Evolutionary conservation across 169 alveolate species (phyloP), one percentile per base, ranked within the genome.

Genomic region (Cardiosporidium cionae): DNA sequence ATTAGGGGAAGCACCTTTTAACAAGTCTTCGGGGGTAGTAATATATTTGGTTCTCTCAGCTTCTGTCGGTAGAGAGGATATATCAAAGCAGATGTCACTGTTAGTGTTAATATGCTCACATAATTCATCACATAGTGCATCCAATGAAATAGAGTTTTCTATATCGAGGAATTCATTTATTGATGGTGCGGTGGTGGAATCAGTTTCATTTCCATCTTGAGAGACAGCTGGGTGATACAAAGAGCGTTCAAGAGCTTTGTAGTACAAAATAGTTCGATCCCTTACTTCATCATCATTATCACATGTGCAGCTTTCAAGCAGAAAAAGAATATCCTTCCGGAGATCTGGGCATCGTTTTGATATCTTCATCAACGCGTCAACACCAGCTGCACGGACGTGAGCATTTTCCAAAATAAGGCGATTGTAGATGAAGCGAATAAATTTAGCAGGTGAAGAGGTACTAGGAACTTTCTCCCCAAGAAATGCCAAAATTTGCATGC

Each of bases 381-480:
- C 94, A 3, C 98, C 98, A 28, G 98, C 97, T 0, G 97, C 98
- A 63, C 99, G 87, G 27, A 96, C 97, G 64, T 91, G 83, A 23
- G 99, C 91, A 63, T 90, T 94, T 83, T 97, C 99, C 23, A 96
- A 83, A 25, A 94, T 91, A n/a, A 96, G 89, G 0, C 99, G 84
- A 81, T 97, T 97, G 86, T 92, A 97, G 63, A 97, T 96, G 86
- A 89, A 94, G 74, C 99, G 86, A 25, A 97, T 90, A 85, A 87
- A 93, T 80, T 91, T 89, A 25, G 95, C 84, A 27, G 98, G 98
- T 36, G 90, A 86, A 52, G 83, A 68, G 1, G 97, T 83, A 66
- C 89, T 82, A 5, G 98, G 97, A 5, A 84, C 81, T 52, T 76
- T 72, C 44, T 79, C 84, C 1, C 85, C 88, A 23, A 83, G 74